A percentile compares a stretch with the other conserved stretches of the same genome.
phyloP scores from a whole-genome alignment of 176 grass and related monocot species.

The Eleusine coracana region DNA sequence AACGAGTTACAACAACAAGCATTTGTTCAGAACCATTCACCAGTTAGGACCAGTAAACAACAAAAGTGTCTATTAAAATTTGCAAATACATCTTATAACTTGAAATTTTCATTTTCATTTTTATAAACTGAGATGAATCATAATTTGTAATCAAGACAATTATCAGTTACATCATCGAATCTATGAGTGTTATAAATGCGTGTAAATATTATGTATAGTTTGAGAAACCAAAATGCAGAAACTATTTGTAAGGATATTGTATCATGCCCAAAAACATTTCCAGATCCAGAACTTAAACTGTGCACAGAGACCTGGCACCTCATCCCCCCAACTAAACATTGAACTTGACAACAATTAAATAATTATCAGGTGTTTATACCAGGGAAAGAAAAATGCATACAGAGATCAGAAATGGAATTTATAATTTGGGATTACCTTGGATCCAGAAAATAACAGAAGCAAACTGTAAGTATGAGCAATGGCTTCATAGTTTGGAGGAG shows the following conservation, averaged over 20 bases:
- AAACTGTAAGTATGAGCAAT: conserved; percentile 97
- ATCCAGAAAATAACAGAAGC: conserved; percentile 81
- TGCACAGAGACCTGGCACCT: background rate
- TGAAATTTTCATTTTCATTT: conserved; percentile 11
- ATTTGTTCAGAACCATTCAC: background rate
- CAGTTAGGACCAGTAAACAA: background rate
- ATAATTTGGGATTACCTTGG: conserved; percentile 66
- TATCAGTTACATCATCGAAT: background rate
- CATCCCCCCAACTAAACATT: conserved; percentile 24
- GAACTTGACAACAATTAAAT: background rate
- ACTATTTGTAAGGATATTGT: background rate
- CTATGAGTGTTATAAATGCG: background rate
- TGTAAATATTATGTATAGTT: conserved; percentile 7
- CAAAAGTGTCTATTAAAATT: conserved; percentile 1
- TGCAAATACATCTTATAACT: conserved; percentile 12
- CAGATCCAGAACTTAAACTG: conserved; percentile 14
- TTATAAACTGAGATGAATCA: conserved; percentile 18
- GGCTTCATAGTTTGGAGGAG: conserved; percentile 94
- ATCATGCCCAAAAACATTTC: background rate
- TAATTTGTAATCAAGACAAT: conserved; percentile 12
- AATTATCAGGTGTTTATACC: conserved; percentile 23
- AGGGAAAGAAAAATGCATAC: conserved; percentile 15
- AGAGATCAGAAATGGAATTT: background rate
- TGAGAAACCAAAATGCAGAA: background rate
- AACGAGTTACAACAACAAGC: background rate